Conservation (phyloP, 2,329 filamentous ascomycete genomes). For the Pyricularia pennisetigena region DNA sequence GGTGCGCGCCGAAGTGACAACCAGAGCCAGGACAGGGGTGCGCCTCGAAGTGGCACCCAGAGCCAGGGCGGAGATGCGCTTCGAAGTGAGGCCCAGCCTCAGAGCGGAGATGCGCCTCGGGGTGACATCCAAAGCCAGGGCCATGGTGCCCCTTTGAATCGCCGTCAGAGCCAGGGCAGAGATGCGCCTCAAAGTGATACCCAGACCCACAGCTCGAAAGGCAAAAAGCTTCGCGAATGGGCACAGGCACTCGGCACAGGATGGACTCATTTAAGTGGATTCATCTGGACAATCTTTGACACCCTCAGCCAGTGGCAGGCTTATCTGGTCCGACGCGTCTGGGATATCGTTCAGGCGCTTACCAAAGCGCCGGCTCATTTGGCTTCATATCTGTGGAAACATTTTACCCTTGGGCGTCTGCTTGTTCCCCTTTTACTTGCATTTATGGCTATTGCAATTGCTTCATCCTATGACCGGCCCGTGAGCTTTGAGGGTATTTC, state of each 20-base stretch:
- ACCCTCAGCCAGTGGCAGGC: background rate
- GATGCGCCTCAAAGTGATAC: background rate
- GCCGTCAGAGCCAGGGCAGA: background rate
- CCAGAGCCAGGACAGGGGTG: too few species aligned
- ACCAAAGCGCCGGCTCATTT: background rate
- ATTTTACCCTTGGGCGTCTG: background rate
- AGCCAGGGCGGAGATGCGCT: background rate
- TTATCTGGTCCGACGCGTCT: background rate
- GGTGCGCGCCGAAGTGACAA: too few species aligned
- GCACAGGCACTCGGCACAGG: background rate
- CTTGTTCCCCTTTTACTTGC: background rate
- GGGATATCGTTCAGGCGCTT: background rate
- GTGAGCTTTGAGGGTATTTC: conserved; percentile 11
- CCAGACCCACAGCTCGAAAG: background rate
- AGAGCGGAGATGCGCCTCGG: too few species aligned
- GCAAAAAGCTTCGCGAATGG: background rate
- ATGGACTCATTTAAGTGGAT: background rate
- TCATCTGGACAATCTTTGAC: background rate
- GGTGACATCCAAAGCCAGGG: too few species aligned
- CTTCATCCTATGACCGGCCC: background rate
- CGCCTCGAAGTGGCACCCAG: background rate
- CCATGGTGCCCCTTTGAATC: too few species aligned
- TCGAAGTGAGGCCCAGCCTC: background rate
- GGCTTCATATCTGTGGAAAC: background rate
- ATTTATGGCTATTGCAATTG: background rate